Percentiles rank a stretch among this genome's conserved stretches.
phyloP scores from a whole-genome alignment of 352 stramenopile species.

The Phytophthora nicotianae region DNA sequence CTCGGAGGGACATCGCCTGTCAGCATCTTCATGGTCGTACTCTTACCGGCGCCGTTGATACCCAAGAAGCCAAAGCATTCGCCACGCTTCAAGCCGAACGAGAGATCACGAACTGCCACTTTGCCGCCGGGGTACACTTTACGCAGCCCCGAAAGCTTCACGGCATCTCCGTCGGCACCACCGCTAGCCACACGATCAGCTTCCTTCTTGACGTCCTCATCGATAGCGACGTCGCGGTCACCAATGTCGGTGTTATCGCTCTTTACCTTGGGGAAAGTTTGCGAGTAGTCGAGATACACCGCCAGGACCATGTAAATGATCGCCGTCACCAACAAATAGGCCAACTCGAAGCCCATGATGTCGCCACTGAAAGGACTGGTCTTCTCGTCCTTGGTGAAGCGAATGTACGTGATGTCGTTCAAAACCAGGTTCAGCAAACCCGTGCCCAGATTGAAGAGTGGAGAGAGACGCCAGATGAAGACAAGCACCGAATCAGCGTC shows the following conservation, averaged over 20 bases:
- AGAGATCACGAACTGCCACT: conserved; percentile 75
- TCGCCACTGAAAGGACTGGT: conserved; percentile 57
- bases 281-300: conserved; percentile 40
- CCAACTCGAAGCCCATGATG: conserved; percentile 52
- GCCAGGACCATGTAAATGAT: conserved; percentile 35
- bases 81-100: conserved; percentile 76
- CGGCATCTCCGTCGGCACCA: conserved; percentile 33
- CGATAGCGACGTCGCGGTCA: conserved; percentile 18
- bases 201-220: conserved; percentile 43
- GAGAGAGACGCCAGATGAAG: conserved; percentile 78
- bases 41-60: conserved; percentile 95
- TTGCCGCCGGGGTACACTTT: conserved; percentile 63
- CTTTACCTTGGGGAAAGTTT: conserved; percentile 35
- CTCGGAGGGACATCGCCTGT: conserved; percentile 81
- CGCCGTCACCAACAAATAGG: conserved; percentile 23
- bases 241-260: conserved; percentile 12
- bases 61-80: conserved; percentile 95
- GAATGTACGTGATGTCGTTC: conserved; percentile 29
- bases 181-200: conserved; percentile 35
- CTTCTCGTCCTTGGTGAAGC: conserved; percentile 31
- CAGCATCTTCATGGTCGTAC: conserved; percentile 95
- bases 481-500: conserved; percentile 55
- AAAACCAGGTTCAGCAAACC: conserved; percentile 33
- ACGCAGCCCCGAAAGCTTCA: conserved; percentile 39
- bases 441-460: conserved; percentile 51